phyloP scores from a whole-genome alignment of 345 rosid species.

The Moricandia moricandioides region DNA sequence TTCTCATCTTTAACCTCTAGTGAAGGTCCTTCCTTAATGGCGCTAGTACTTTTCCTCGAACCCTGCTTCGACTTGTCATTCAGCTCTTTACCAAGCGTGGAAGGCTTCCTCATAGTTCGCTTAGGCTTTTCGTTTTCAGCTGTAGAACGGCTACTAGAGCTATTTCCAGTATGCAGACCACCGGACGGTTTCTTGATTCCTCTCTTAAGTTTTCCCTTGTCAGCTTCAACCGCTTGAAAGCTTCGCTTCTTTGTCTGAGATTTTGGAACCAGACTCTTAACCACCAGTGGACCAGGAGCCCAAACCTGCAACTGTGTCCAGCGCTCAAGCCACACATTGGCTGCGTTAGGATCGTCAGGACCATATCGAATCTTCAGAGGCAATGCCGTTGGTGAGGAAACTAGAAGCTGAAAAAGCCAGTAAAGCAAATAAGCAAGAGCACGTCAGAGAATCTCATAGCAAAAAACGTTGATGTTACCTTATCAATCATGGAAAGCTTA shows the following conservation, averaged over 20 bases:
- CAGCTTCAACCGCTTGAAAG: conserved; percentile 38
- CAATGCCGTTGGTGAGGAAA: conserved; percentile 36
- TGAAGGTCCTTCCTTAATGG: conserved; percentile 42
- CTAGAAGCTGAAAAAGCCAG: conserved; percentile 52
- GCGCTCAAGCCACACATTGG: conserved; percentile 63
- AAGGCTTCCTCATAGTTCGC: conserved; percentile 45
- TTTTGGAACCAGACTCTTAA: conserved; percentile 36
- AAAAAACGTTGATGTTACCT: conserved; percentile 42
- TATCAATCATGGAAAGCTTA: conserved; percentile 47
- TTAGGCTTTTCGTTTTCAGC: conserved; percentile 48
- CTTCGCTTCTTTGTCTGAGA: conserved; percentile 37
- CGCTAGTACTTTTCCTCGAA: conserved; percentile 45
- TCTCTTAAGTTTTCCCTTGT: conserved; percentile 46
- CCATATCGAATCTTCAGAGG: conserved; percentile 52
- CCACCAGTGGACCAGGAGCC: conserved; percentile 44
- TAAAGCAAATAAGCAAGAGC: conserved; percentile 25
- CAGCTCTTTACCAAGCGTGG: conserved; percentile 46
- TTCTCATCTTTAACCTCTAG: conserved; percentile 46
- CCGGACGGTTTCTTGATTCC: conserved; percentile 43
- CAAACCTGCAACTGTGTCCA: conserved; percentile 63
- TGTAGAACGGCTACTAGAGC: conserved; percentile 23
- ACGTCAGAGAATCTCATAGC: background rate
- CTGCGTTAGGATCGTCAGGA: conserved; percentile 56
- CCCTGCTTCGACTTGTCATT: conserved; percentile 48
- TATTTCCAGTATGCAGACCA: background rate